Evolutionary conservation across 192 early-diverging fungal species (phyloP), one percentile per base, ranked within the genome.

Genomic region (Backusella psychrophila): DNA sequence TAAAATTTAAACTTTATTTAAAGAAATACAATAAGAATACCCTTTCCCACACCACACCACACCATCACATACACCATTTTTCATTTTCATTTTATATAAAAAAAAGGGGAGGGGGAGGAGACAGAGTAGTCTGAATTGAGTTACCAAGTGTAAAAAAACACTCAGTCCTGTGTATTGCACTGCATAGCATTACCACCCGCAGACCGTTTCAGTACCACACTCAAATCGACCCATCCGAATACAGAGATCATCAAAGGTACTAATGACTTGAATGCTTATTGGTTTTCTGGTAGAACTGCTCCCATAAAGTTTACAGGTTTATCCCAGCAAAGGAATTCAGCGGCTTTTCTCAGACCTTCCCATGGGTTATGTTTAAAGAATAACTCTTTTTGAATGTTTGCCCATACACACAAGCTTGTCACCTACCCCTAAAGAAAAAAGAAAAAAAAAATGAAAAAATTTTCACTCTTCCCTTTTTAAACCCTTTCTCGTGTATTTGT

Each of bases 51-150:
- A 19, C 15, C 44, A 49, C 17, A 46, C 46, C 46, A n/a, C 46
- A 49, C 46, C 31, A 33, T 33, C 31, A 49, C 56, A 59, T 2
- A 29, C 56, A 29, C 56, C 23, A 63, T 63, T 63, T 63, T 63
- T 63, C 56, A 63, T 63, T 63, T 63, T 63, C 49, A 26, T 12
- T 63, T 63, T 26, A 31, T 63, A 23, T 26, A 26, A 59, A 63
- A 59, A 29, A 29, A 49, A n/a, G 39, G 42, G 39, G 42, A 72
- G 14, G 71, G 68, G 56, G 77, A 78, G 77, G 77, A 73, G 56
- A 72, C 46, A 78, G 77, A 78, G 77, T 78, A 78, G 77, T 78
- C 77, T 78, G 77, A 78, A 78, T 78, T 74, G 77, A 78, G 77
- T 78, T 78, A 66, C 77, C 53, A 66, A 63, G 36, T 52, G 12